Evolutionary conservation across 371 early-diverging fungal genomes (phyloP).

Genomic region (Mucor mucedo): DNA sequence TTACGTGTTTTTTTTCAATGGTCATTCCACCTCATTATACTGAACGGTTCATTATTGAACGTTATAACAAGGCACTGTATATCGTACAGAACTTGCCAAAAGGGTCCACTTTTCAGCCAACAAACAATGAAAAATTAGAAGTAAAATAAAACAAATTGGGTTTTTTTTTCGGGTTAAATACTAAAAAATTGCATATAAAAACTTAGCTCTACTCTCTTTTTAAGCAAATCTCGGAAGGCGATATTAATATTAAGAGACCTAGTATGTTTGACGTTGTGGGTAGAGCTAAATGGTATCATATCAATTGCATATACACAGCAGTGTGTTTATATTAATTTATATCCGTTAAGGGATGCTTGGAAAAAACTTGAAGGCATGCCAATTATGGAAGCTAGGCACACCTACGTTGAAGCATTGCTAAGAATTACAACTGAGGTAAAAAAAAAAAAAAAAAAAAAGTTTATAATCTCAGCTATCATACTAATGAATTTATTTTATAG

Average conservation of each 20-base stretch:
- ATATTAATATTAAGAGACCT: constrained; percentile 45
- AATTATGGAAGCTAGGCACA: constrained; percentile 30
- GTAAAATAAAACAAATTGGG: constrained; percentile 16
- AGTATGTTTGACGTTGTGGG: constrained; percentile 57
- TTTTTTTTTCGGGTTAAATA: not conserved
- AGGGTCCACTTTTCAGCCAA: constrained; percentile 43
- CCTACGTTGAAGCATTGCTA: constrained; percentile 34
- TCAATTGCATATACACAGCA: not conserved
- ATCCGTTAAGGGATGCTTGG: constrained; percentile 33
- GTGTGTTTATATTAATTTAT: too few species aligned
- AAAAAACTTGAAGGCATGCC: constrained; percentile 31
- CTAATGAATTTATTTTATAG: constrained; percentile 15
- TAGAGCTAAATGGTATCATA: constrained; percentile 52
- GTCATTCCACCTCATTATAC: constrained; percentile 31
- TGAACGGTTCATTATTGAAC: constrained; percentile 31
- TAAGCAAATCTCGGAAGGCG: constrained; percentile 51
- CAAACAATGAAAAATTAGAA: constrained; percentile 46
- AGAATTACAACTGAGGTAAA: constrained; percentile 30
- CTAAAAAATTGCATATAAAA: not conserved
- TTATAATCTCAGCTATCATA: constrained; percentile 21
- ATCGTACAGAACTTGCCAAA: constrained; percentile 44
- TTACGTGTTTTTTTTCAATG: too few species aligned
- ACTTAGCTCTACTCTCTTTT: constrained; percentile 51
- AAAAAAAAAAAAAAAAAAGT: not conserved
- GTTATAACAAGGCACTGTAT: constrained; percentile 44